Conservation (phyloP, 495 filamentous ascomycete species). For the Rhypophila decipiens region DNA sequence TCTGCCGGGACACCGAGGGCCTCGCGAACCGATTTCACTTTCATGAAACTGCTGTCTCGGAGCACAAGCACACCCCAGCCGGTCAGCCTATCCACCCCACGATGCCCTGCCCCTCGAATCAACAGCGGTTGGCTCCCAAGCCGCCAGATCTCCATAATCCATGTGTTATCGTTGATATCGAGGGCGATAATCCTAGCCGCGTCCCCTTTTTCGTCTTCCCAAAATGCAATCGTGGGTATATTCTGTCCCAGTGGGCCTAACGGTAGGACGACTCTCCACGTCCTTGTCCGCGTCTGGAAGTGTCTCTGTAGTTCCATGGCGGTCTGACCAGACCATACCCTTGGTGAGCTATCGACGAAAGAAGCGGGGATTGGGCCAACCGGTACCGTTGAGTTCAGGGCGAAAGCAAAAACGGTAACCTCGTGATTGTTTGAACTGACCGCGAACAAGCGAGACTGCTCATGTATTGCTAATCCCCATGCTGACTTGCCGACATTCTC, state of each 20-base stretch:
- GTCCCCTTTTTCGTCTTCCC: constrained; percentile 55
- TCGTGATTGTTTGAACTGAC: constrained; percentile 65
- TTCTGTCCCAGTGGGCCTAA: constrained; percentile 43
- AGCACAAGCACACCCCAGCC: constrained; percentile 46
- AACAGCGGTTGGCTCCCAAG: constrained; percentile 13
- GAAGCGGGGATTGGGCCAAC: background rate
- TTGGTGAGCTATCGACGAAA: constrained; percentile 9
- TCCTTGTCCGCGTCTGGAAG: constrained; percentile 27
- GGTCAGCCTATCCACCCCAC: too few relatives aligned
- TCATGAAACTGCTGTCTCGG: constrained; percentile 34
- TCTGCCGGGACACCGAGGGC: constrained; percentile 23
- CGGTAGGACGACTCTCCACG: constrained; percentile 36
- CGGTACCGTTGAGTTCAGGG: constrained; percentile 35
- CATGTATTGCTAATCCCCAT: constrained; percentile 87
- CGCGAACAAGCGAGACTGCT: constrained; percentile 69
- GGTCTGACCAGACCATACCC: constrained; percentile 8
- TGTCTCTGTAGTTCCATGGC: constrained; percentile 20
- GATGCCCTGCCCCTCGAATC: too few relatives aligned
- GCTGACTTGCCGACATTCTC: constrained; percentile 70
- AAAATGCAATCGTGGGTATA: constrained; percentile 74
- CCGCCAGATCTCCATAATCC: constrained; percentile 62
- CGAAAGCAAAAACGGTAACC: constrained; percentile 70
- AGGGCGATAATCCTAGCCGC: constrained; percentile 63
- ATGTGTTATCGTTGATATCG: constrained; percentile 61
- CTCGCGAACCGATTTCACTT: constrained; percentile 22